Base-by-base conservation (phyloP, 2,329 filamentous ascomycete species). In the Aspergillus brunneoviolaceus region DNA sequence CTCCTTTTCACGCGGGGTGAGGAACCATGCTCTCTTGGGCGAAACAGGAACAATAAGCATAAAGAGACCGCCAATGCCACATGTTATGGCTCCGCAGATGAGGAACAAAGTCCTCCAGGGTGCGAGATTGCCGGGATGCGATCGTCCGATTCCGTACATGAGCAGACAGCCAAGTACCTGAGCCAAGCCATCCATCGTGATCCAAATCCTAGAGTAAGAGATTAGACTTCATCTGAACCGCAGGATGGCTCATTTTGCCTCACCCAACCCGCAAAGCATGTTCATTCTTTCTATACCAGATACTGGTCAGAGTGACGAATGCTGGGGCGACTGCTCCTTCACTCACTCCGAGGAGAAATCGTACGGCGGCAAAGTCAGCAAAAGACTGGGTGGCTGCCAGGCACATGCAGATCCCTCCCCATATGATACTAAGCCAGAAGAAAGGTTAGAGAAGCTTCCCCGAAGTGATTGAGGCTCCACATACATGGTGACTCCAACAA, bases 91-190 rank as follows among this genome's bases (percentile, higher is more conserved):
- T n/a, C 82, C 82, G 58, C 79, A 82, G 12, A 84, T 72, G 31
- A 84, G 69, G 65, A 84, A 84, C 42, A 84, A 67, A 0, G 74
- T 69, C 35, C 80, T 71, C 82, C 82, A 84, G 0, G 80, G 76
- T 0, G 72, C 73, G 4, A 84, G 4, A 84, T 67, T 0, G 71
- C 55, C 2, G 79, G 65, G 0, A 61, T 66, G 57, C 80, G 77
- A 60, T 77, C 77, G 45, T 11, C 80, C 81, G 55, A 84, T 81
- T 39, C 80, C 80, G 63, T 82, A 83, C 79, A 81, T 82, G n/a
- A 82, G 71, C 5, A 82, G 61, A 29, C 72, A 76, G 10, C 80
- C 80, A 42, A 80, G 62, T 31, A 82, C 72, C 63, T 82, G 80
- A 0, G 80, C 79, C 2, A 82, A 47, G 3, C 78, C 80, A 62